phyloP scores from a whole-genome alignment of 1,139 yeast species.

The Petasospora fabianii region DNA sequence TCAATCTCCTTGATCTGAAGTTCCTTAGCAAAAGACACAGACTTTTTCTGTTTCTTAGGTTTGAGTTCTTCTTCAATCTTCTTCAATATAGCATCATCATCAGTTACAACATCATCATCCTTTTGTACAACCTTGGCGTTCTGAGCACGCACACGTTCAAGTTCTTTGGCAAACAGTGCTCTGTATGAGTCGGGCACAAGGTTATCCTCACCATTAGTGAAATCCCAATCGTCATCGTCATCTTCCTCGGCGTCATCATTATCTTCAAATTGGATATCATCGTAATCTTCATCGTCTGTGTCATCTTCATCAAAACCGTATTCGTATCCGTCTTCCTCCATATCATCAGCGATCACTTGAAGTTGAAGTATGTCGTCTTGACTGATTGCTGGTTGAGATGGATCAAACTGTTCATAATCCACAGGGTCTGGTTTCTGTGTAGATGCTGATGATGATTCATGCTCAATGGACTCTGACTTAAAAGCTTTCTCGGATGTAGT shows the following conservation, averaged over 20 bases:
- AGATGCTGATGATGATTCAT: neutral
- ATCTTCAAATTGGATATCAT: conserved; percentile 14
- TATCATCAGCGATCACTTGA: conserved; percentile 50
- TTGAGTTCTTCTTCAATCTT: neutral
- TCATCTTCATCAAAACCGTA: conserved; percentile 34
- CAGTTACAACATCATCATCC: neutral
- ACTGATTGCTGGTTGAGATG: conserved; percentile 36
- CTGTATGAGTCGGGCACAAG: conserved; percentile 21
- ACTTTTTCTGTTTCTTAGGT: conserved; percentile 32
- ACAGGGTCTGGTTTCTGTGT: conserved; percentile 1
- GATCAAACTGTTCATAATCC: conserved; percentile 8
- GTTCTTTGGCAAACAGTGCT: conserved; percentile 20
- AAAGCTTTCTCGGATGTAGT: neutral
- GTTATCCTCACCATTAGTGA: conserved; percentile 9
- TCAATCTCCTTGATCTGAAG: conserved; percentile 54
- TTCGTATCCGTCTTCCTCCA: conserved; percentile 37
- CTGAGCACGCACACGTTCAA: conserved; percentile 16
- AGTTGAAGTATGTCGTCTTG: conserved; percentile 36
- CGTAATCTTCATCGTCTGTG: conserved; percentile 19
- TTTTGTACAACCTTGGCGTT: conserved; percentile 1
- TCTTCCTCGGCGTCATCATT: conserved; percentile 26
- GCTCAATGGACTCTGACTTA: too few relatives aligned
- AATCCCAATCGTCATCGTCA: conserved; percentile 25
- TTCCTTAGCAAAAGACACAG: conserved; percentile 47
- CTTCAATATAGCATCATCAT: conserved; percentile 1